Conservation (phyloP, 2,329 filamentous ascomycete species). For the Ascochyta lentis region DNA sequence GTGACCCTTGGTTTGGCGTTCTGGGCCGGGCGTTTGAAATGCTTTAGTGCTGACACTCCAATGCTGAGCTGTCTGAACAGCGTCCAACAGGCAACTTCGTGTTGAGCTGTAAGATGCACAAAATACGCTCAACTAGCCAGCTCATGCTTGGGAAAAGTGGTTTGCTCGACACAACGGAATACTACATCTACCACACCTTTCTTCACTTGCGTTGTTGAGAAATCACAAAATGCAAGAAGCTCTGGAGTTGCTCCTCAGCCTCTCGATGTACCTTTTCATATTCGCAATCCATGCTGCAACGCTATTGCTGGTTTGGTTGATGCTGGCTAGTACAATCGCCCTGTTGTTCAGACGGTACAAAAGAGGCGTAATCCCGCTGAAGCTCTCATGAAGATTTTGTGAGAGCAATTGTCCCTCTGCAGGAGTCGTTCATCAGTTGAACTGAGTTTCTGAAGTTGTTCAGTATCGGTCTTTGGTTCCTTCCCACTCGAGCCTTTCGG, state of each 20-base stretch:
- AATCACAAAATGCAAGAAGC: neutral
- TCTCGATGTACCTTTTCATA: neutral
- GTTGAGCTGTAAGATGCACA: too few relatives aligned
- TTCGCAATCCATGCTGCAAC: neutral
- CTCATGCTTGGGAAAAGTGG: too few relatives aligned
- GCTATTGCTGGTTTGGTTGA: neutral
- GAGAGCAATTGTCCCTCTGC: too few relatives aligned
- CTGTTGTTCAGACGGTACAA: neutral
- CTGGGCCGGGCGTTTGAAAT: too few relatives aligned
- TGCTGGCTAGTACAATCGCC: neutral
- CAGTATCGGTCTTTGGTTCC: conserved; percentile 16
- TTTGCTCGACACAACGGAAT: neutral
- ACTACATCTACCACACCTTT: neutral
- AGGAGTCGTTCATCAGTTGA: neutral
- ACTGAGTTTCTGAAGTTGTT: neutral
- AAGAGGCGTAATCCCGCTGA: neutral
- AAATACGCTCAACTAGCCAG: too few relatives aligned
- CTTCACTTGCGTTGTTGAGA: neutral
- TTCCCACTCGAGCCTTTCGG: conserved; percentile 74
- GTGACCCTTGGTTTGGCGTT: too few relatives aligned
- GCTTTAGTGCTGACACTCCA: too few relatives aligned
- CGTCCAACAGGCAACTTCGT: too few relatives aligned
- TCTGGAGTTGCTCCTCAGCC: neutral
- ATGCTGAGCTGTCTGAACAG: too few relatives aligned
- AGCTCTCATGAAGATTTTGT: neutral